Evolutionary conservation across 177 flowering plant genomes (phyloP).

Genomic region (Vitis hybrid): DNA sequence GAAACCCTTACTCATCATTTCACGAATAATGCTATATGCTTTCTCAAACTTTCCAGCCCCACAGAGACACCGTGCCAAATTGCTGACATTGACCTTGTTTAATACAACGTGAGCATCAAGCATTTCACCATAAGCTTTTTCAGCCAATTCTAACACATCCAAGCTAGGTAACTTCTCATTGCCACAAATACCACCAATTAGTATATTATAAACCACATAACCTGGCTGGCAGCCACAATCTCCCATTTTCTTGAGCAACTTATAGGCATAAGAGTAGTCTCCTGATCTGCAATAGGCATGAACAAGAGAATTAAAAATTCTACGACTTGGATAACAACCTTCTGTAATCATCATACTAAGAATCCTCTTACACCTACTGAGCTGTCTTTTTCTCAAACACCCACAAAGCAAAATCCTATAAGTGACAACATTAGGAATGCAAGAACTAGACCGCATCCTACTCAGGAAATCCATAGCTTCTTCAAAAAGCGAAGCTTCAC

Average conservation of each 20-base stretch:
- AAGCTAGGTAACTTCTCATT: slow-evolving; percentile 58
- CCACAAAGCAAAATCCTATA: slow-evolving; percentile 67
- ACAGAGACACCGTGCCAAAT: slow-evolving; percentile 78
- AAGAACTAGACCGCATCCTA: slow-evolving; percentile 71
- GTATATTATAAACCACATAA: slow-evolving; percentile 80
- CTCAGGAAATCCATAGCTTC: slow-evolving; percentile 83
- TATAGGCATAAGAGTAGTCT: slow-evolving; percentile 76
- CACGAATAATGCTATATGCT: slow-evolving; percentile 61
- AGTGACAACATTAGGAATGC: slow-evolving; percentile 81
- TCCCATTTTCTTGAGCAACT: slow-evolving; percentile 74
- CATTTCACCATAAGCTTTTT: slow-evolving; percentile 80
- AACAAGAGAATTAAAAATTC: slow-evolving; percentile 72
- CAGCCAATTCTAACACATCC: slow-evolving; percentile 67
- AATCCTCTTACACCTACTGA: slow-evolving; percentile 87
- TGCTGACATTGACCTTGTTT: slow-evolving; percentile 74
- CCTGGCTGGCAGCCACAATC: slow-evolving; percentile 65
- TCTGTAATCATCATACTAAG: slow-evolving; percentile 84
- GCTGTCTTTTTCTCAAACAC: slow-evolving; percentile 60
- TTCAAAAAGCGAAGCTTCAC: slow-evolving; percentile 90
- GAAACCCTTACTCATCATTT: slow-evolving; percentile 90
- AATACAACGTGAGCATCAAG: slow-evolving; percentile 57
- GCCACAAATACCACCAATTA: slow-evolving; percentile 82
- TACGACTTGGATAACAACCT: slow-evolving; percentile 80
- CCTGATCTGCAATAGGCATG: slow-evolving; percentile 71
- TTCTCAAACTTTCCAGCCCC: slow-evolving; percentile 70